These are phyloP conservation scores for Leersia perrieri DNA, from an alignment of 176 grass and related monocot genomes.

Conservation along the genomic window DNA sequence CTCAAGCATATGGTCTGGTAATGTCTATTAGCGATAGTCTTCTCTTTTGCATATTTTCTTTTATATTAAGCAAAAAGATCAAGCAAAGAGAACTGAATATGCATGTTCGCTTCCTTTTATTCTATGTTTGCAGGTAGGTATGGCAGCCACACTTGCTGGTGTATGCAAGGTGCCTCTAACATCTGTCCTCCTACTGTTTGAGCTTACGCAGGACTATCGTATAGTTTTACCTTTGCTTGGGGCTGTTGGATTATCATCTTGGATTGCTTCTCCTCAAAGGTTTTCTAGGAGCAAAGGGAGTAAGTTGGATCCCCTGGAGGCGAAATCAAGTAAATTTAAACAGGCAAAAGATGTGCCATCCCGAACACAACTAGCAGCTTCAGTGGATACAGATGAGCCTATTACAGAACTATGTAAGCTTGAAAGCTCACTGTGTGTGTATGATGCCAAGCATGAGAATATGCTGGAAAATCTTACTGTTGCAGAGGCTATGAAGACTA, in stretches of 20 bases:
- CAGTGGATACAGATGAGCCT: conserved; percentile 29
- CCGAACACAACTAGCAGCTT: conserved; percentile 29
- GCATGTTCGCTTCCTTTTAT: conserved; percentile 19
- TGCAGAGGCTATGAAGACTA: conserved; percentile 76
- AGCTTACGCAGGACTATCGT: conserved; percentile 89
- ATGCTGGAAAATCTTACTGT: conserved; percentile 56
- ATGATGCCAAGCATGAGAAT: conserved; percentile 39
- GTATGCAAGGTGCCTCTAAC: conserved; percentile 94
- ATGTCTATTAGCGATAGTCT: not conserved
- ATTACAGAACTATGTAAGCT: conserved; percentile 56
- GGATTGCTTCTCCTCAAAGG: conserved; percentile 75
- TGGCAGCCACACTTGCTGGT: conserved; percentile 92
- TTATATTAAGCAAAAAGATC: not conserved
- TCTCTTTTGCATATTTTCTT: not conserved
- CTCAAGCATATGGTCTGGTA: conserved; percentile 99
- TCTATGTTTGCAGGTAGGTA: conserved; percentile 69
- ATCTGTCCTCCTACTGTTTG: conserved; percentile 89
- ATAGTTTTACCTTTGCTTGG: conserved; percentile 96
- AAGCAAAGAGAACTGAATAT: conserved; percentile 10
- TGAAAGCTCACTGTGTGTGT: conserved; percentile 79
- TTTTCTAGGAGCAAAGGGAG: conserved; percentile 46
- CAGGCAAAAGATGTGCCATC: not conserved
- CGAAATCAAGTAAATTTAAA: conserved; percentile 28
- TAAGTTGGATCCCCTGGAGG: conserved; percentile 22
- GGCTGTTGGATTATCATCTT: conserved; percentile 93